These are phyloP conservation scores for Panellus pusillus DNA, from an alignment of 768 basidiomycete species.

Conservation along the genomic window DNA sequence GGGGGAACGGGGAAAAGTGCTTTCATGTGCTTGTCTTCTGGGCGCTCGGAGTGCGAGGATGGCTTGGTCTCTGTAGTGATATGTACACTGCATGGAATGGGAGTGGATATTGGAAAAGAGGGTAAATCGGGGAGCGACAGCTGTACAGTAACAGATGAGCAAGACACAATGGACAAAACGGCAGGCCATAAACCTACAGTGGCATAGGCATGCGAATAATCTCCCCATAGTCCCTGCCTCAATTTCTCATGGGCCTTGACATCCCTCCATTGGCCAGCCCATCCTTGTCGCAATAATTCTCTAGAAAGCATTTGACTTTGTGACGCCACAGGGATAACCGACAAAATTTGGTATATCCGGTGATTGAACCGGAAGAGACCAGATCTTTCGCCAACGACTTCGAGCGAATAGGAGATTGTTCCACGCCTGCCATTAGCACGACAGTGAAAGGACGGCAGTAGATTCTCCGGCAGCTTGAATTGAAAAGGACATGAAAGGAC, in stretches of 20 bases:
- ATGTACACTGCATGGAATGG: conserved; percentile 9
- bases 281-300: conserved; percentile 9
- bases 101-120: conserved; percentile 5
- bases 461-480: conserved; percentile 1
- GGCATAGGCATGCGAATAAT: neutral
- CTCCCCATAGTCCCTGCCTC: conserved; percentile 10
- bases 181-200: neutral
- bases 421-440: neutral
- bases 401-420: conserved; percentile 7
- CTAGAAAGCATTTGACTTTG: neutral
- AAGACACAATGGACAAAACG: neutral
- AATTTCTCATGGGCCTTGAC: neutral
- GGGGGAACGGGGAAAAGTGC: conserved; percentile 11
- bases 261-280: neutral
- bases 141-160: neutral
- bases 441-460: conserved; percentile 10
- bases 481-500: conserved; percentile 8
- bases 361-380: conserved; percentile 6
- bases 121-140: neutral
- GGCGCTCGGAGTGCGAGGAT: neutral
- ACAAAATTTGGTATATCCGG: conserved; percentile 7
- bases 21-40: conserved; percentile 7
- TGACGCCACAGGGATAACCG: conserved; percentile 1
- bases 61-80: conserved; percentile 6
- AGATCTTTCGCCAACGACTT: conserved; percentile 10